phyloP scores from a whole-genome alignment of 2,329 filamentous ascomycete species.

The Pestalotiopsis sp. region DNA sequence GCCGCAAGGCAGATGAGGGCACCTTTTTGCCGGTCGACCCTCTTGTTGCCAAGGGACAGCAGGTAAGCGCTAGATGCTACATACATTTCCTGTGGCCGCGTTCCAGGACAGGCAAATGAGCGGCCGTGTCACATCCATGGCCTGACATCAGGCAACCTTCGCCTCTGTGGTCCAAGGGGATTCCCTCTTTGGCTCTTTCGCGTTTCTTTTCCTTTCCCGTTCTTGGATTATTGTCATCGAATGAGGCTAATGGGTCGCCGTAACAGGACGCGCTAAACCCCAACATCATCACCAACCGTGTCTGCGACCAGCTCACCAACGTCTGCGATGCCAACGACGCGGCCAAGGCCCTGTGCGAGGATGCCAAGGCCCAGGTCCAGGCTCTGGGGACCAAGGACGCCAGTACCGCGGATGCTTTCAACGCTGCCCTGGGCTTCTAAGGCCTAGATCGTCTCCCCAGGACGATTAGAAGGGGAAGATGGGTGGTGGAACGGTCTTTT shows the following conservation, averaged over 20 bases:
- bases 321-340: slow-evolving; percentile 60
- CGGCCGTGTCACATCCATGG: background rate
- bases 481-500: background rate
- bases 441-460: background rate
- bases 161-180: too few species aligned
- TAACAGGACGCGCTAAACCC: slow-evolving; percentile 57
- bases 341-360: slow-evolving; percentile 48
- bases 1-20: slow-evolving; percentile 51
- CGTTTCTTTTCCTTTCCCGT: background rate
- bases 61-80: background rate
- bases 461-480: too few species aligned
- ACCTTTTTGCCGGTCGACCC: slow-evolving; percentile 62
- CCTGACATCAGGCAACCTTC: background rate
- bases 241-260: background rate
- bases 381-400: slow-evolving; percentile 50
- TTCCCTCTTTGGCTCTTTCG: background rate
- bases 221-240: background rate
- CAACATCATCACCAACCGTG: slow-evolving; percentile 64
- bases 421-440: slow-evolving; percentile 41
- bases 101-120: background rate
- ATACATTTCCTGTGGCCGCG: slow-evolving; percentile 18
- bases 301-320: slow-evolving; percentile 63
- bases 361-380: slow-evolving; percentile 50
- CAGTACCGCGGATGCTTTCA: slow-evolving; percentile 51
- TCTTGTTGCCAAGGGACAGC: slow-evolving; percentile 55